A percentile compares a stretch with the other conserved stretches of the same genome.
Evolutionary conservation across 2,329 filamentous ascomycete genomes (phyloP).

Genomic region (Leptographium flavum): DNA sequence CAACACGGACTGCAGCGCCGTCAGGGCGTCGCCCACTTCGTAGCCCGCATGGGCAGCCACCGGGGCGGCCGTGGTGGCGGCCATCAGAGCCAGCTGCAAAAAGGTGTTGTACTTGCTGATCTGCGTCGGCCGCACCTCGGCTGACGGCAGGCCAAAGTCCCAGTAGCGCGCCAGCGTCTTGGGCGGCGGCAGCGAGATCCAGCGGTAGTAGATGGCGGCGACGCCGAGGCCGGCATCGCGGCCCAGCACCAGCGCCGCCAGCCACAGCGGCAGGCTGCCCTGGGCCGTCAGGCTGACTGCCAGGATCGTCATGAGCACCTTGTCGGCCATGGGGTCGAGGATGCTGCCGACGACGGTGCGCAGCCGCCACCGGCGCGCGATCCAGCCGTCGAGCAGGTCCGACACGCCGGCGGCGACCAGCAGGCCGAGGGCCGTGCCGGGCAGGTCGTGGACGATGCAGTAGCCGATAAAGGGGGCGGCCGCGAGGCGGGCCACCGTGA

Average conservation of each 20-base stretch:
- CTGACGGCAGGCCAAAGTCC: slow-evolving; percentile 87
- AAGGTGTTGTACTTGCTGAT: slow-evolving; percentile 93
- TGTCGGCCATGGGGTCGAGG: slow-evolving; percentile 95
- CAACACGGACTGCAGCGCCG: slow-evolving; percentile 46
- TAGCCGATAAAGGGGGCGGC: slow-evolving; percentile 81
- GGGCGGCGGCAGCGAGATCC: slow-evolving; percentile 82
- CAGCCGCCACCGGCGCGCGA: slow-evolving; percentile 73
- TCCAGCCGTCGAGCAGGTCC: slow-evolving; percentile 86
- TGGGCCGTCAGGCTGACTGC: slow-evolving; percentile 76
- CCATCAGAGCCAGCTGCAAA: slow-evolving; percentile 75
- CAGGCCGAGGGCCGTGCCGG: slow-evolving; percentile 65
- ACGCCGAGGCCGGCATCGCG: slow-evolving; percentile 73
- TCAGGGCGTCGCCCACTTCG: slow-evolving; percentile 40
- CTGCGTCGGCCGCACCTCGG: slow-evolving; percentile 68
- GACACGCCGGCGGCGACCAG: slow-evolving; percentile 87
- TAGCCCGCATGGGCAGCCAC: slow-evolving; percentile 26
- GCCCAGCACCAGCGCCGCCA: slow-evolving; percentile 81
- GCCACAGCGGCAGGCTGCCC: slow-evolving; percentile 71
- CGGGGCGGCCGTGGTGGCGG: slow-evolving; percentile 67
- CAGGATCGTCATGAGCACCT: slow-evolving; percentile 84
- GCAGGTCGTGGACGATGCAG: slow-evolving; percentile 69
- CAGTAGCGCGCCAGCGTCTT: slow-evolving; percentile 90
- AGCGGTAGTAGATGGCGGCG: slow-evolving; percentile 87
- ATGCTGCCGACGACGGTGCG: slow-evolving; percentile 91
- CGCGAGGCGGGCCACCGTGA: slow-evolving; percentile 74